Base-by-base conservation (phyloP, 176 grass and related monocot species). In the Phyllostachys edulis region DNA sequence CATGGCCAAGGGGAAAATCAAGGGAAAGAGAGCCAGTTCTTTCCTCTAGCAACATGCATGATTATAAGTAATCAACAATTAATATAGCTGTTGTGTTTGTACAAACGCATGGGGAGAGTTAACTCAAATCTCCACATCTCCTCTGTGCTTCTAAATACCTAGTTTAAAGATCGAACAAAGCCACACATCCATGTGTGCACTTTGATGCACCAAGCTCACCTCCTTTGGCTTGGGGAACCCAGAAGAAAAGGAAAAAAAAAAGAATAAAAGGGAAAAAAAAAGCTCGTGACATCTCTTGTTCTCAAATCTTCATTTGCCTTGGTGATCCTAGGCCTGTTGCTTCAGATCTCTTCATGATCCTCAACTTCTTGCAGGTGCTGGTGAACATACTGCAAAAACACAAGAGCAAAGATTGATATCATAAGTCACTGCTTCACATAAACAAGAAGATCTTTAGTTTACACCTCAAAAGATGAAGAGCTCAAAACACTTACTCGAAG, bases 271-370 rank as follows among this genome's bases (percentile, higher is more conserved):
- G 38, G 6, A 60, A 81, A 45, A n/a, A 40, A 2, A 11, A 45
- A 73, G 32, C 21, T 71, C 83, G 21, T 84, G 79, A 26, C 54
- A 69, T 72, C 21, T 63, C 47, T 32, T 45, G 52, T 21, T 81
- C 37, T 63, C 73, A 29, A 29, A 34, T 64, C 56, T 86, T 60
- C 77, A 67, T 71, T 40, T 86, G 62, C 72, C 76, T 83, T 39
- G 68, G 24, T 77, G 89, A 88, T 62, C 74, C 85, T 47, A 92
- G 85, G 7, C 92, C 90, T 62, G 88, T 90, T 59, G 92, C 90
- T 79, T 98, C 96, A 68, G 91, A 92, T 88, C 96, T 87, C 90
- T 80, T 98, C 85, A 98, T 98, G 77, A 98, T 98, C 68, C 96
- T 92, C 86, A 98, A 47, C 85, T 92, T 98, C 82, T 87, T 98